A percentile compares a stretch with the other conserved stretches of the same genome.
These are phyloP conservation scores for Aspergillus piperis DNA, from an alignment of 2,329 filamentous ascomycete species.

Conservation along the genomic window DNA sequence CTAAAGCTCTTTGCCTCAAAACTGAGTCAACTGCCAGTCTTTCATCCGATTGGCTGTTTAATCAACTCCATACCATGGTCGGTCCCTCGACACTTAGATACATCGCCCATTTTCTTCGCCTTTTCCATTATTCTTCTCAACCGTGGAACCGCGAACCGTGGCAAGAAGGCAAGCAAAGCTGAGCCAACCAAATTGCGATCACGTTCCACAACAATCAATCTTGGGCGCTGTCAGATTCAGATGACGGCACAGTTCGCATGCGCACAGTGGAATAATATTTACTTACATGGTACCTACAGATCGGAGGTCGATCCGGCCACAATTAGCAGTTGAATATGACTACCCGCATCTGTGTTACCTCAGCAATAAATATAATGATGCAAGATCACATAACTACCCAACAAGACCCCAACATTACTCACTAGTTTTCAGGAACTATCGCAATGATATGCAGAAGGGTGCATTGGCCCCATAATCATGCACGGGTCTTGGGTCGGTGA, in stretches of 20 bases:
- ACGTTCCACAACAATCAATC: not conserved
- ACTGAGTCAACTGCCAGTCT: not conserved
- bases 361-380: not conserved
- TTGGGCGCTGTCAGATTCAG: not conserved
- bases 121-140: constrained; percentile 1
- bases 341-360: not conserved
- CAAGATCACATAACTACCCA: not conserved
- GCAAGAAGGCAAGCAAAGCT: not conserved
- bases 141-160: not conserved
- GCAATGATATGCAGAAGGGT: not conserved
- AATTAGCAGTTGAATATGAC: not conserved
- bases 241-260: not conserved
- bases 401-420: not conserved
- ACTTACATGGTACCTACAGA: not conserved
- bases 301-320: not conserved
- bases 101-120: not conserved
- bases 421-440: not conserved
- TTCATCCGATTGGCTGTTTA: not conserved
- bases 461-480: constrained; percentile 3
- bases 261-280: not conserved
- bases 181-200: not conserved
- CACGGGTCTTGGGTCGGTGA: not conserved
- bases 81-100: not conserved
- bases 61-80: not conserved
- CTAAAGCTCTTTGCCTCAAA: not conserved